A percentile compares a stretch with the other conserved stretches of the same genome.
Conservation (phyloP, 148 eudicot species). For the Linanthus parryae region DNA sequence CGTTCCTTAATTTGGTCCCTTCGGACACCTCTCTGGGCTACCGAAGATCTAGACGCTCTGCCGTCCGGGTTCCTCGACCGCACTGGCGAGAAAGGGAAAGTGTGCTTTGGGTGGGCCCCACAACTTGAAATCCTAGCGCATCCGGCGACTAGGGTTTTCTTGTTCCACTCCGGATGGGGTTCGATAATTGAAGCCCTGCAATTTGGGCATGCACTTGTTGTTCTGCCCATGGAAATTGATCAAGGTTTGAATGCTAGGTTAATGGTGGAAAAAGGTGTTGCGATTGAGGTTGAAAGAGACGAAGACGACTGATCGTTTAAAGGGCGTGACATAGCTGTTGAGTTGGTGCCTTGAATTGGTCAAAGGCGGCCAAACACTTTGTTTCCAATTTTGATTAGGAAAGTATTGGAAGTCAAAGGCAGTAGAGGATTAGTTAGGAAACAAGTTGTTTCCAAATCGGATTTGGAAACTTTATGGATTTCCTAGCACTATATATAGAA, state of each 20-base stretch:
- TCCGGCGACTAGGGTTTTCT: conserved; percentile 9
- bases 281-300: conserved; percentile 19
- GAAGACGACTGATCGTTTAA: no score
- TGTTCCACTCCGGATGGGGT: conserved; percentile 25
- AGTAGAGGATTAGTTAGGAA: no score
- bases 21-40: conserved; percentile 9
- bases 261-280: conserved; percentile 20
- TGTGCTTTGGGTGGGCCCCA: conserved; percentile 20
- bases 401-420: no score
- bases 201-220: no score
- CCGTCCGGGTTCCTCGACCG: conserved; percentile 3
- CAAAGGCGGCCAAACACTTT: no score
- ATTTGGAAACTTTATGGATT: no score
- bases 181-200: conserved; percentile 12
- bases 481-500: no score
- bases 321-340: no score
- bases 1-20: conserved; percentile 23
- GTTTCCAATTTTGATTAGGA: no score
- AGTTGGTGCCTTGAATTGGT: no score
- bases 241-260: conserved; percentile 24
- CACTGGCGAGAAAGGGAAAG: conserved; percentile 3
- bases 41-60: conserved; percentile 5
- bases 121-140: conserved; percentile 21
- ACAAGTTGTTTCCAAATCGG: no score
- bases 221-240: conserved; percentile 12